A percentile compares a stretch with the other conserved stretches of the same genome.
phyloP scores from a whole-genome alignment of 805 yeast genomes.

The Candida tibetensis region DNA sequence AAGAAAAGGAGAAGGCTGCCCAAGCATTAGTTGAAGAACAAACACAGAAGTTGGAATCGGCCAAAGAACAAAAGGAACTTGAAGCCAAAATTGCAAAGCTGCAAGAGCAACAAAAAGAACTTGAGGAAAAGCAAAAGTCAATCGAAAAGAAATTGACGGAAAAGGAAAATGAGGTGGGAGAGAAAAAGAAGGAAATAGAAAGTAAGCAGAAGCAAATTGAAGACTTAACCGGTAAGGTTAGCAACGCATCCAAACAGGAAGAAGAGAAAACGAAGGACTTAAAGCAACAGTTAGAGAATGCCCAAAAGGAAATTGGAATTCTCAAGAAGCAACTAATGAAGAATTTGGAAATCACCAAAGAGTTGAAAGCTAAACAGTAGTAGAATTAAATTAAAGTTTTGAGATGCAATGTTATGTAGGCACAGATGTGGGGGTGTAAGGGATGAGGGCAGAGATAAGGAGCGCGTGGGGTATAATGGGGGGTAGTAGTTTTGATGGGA shows the following conservation, averaged over 20 bases:
- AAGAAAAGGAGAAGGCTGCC: constrained; percentile 1
- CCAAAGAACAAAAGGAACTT: not conserved
- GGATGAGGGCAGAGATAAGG: too few species aligned
- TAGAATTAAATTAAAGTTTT: too few species aligned
- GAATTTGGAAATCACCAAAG: not conserved
- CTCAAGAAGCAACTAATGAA: not conserved
- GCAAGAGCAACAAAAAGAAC: not conserved
- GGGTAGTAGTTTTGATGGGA: too few species aligned
- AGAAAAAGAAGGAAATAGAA: too few species aligned
- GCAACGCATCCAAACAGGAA: not conserved
- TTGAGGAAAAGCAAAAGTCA: not conserved
- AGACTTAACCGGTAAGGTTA: not conserved
- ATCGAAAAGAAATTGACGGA: not conserved
- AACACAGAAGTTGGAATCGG: not conserved
- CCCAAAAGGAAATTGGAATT: not conserved
- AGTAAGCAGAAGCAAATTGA: constrained; percentile 1
- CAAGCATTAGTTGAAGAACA: constrained; percentile 1
- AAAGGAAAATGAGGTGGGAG: not conserved
- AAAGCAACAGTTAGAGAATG: not conserved
- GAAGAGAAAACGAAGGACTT: not conserved
- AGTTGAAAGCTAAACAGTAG: too few species aligned
- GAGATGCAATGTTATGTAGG: too few species aligned
- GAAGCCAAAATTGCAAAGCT: not conserved
- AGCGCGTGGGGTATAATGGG: too few species aligned
- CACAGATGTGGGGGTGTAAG: too few species aligned